phyloP scores from a whole-genome alignment of 2,329 filamentous ascomycete genomes.

The Biscogniauxia marginata region DNA sequence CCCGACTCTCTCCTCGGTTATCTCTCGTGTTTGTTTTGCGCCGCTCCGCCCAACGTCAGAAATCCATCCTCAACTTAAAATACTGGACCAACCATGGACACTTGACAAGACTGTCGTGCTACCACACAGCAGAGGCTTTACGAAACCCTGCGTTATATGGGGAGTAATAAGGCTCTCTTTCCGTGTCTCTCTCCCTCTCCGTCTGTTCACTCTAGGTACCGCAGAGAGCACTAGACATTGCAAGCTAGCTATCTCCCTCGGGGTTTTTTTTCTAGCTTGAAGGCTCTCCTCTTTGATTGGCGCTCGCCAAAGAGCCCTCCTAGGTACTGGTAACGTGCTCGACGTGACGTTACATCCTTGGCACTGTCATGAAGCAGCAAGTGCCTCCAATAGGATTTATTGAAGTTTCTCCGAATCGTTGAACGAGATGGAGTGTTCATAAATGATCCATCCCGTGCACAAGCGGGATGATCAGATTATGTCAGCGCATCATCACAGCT shows the following conservation, averaged over 20 bases:
- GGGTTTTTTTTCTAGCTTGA: background rate
- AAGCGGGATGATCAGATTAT: slow-evolving; percentile 7
- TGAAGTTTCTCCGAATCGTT: background rate
- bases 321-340: slow-evolving; percentile 1
- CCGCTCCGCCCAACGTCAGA: background rate
- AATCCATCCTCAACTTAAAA: background rate
- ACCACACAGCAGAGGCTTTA: slow-evolving; percentile 13
- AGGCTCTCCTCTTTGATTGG: slow-evolving; percentile 10
- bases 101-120: slow-evolving; percentile 3
- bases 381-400: slow-evolving; percentile 12
- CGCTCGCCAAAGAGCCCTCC: slow-evolving; percentile 7
- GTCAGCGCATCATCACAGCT: slow-evolving; percentile 7
- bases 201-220: too few species aligned
- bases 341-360: slow-evolving; percentile 27
- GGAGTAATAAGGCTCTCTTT: slow-evolving; percentile 9
- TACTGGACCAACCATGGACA: background rate
- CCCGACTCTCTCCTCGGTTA: background rate
- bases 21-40: background rate
- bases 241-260: background rate
- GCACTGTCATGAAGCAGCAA: slow-evolving; percentile 6
- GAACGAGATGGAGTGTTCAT: slow-evolving; percentile 4
- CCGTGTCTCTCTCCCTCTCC: background rate
- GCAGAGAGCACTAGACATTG: slow-evolving; percentile 1
- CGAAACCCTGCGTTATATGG: slow-evolving; percentile 9
- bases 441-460: background rate